phyloP scores from a whole-genome alignment of 345 rosid species.

The Murraya koenigii region DNA sequence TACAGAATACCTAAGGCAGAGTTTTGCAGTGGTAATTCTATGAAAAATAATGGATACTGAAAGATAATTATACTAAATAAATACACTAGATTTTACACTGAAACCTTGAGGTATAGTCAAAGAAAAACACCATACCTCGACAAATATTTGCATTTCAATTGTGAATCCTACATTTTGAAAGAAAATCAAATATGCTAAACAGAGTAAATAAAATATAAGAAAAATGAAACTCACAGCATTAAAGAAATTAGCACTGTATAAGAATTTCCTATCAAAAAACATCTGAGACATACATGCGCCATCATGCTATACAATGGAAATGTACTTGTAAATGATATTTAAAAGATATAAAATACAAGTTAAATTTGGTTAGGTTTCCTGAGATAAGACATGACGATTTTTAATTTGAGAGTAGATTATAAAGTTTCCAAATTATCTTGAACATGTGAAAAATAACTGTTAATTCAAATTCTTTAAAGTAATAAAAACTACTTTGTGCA shows the following conservation, averaged over 20 bases:
- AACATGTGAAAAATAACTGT: background rate
- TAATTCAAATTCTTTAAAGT: background rate
- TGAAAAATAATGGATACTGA: background rate
- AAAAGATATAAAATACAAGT: background rate
- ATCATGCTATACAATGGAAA: background rate
- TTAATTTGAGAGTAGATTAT: background rate
- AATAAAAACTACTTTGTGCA: background rate
- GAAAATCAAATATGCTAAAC: background rate
- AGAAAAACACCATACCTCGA: background rate
- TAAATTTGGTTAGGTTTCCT: background rate
- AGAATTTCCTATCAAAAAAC: background rate
- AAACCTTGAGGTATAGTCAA: background rate
- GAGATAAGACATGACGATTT: background rate
- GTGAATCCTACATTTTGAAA: background rate
- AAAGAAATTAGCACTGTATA: background rate
- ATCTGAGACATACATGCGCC: background rate
- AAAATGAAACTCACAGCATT: background rate
- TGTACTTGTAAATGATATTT: background rate
- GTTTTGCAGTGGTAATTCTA: background rate
- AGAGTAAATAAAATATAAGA: background rate
- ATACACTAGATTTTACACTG: background rate
- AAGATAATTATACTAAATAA: background rate
- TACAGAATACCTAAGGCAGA: background rate
- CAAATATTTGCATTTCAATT: background rate
- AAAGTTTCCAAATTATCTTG: background rate